Percentiles rank a stretch among this genome's conserved stretches.
phyloP scores from a whole-genome alignment of 108 stramenopile species.

The Schizochytrium sp. region DNA sequence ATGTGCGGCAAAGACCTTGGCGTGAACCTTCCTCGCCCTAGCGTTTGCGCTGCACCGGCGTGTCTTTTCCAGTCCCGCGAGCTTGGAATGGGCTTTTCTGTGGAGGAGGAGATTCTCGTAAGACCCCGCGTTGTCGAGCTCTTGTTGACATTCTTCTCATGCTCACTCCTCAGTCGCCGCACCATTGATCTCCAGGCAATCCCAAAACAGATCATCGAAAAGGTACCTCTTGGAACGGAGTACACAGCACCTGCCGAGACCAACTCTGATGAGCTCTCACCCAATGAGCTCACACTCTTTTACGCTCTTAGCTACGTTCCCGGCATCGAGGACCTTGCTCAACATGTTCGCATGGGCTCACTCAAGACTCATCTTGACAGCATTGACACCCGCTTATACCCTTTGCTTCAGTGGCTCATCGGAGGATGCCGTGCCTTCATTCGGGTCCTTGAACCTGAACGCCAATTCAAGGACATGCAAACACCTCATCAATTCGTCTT shows the following conservation, averaged over 20 bases:
- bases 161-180: conserved; percentile 48
- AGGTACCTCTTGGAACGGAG: neutral
- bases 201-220: conserved; percentile 44
- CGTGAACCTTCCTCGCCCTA: neutral
- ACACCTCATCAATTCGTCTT: conserved; percentile 54
- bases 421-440: conserved; percentile 56
- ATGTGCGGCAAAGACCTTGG: conserved; percentile 27
- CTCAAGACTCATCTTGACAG: conserved; percentile 28
- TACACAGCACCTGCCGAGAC: neutral
- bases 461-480: conserved; percentile 57
- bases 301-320: conserved; percentile 47
- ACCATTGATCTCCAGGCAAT: conserved; percentile 43
- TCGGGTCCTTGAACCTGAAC: conserved; percentile 40
- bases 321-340: neutral
- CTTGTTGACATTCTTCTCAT: conserved; percentile 52
- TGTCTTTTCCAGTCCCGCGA: conserved; percentile 51
- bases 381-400: conserved; percentile 50
- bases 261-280: conserved; percentile 39
- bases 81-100: conserved; percentile 38
- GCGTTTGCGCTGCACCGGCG: conserved; percentile 23
- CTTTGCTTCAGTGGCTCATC: conserved; percentile 56
- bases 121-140: conserved; percentile 51
- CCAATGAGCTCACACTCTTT: conserved; percentile 59
- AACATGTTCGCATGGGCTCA: conserved; percentile 46
- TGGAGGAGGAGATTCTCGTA: conserved; percentile 56